A percentile compares a stretch with the other conserved stretches of the same genome.
These are phyloP conservation scores for Centaurea solstitialis DNA, from an alignment of 129 eudicot genomes.

Conservation along the genomic window DNA sequence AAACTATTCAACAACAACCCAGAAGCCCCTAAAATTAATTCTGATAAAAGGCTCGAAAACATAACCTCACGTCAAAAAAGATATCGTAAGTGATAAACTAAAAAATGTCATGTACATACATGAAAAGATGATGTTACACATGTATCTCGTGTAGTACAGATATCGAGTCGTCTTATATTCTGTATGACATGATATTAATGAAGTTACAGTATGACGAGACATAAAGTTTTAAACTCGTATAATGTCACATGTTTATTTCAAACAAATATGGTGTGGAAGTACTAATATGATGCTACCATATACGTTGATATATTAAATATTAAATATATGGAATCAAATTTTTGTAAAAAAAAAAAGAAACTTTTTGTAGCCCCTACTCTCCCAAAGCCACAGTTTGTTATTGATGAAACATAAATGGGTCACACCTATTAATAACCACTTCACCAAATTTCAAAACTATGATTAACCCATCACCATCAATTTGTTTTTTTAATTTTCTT, in stretches of 20 bases:
- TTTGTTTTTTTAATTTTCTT: background rate
- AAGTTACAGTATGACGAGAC: background rate
- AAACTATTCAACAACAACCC: no score
- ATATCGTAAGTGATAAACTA: no score
- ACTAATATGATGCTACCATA: background rate
- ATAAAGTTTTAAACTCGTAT: background rate
- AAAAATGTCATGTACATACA: background rate
- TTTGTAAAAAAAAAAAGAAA: background rate
- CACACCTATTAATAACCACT: constrained; percentile 38
- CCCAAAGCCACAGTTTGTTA: constrained; percentile 27
- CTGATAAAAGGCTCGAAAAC: no score
- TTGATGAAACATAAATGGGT: constrained; percentile 28
- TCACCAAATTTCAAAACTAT: constrained; percentile 40
- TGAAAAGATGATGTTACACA: background rate
- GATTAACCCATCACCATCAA: constrained; percentile 39
- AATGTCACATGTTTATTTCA: background rate
- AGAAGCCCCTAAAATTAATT: no score
- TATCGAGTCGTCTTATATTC: background rate
- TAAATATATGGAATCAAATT: background rate
- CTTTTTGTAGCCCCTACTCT: constrained; percentile 4
- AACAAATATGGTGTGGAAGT: background rate
- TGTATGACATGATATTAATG: no score
- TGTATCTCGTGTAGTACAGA: background rate
- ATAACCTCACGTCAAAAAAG: no score
- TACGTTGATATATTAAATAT: background rate